Percentiles rank a stretch among this genome's conserved stretches.
phyloP scores from a whole-genome alignment of 192 early-diverging fungal genomes.

The Podila horticola region DNA sequence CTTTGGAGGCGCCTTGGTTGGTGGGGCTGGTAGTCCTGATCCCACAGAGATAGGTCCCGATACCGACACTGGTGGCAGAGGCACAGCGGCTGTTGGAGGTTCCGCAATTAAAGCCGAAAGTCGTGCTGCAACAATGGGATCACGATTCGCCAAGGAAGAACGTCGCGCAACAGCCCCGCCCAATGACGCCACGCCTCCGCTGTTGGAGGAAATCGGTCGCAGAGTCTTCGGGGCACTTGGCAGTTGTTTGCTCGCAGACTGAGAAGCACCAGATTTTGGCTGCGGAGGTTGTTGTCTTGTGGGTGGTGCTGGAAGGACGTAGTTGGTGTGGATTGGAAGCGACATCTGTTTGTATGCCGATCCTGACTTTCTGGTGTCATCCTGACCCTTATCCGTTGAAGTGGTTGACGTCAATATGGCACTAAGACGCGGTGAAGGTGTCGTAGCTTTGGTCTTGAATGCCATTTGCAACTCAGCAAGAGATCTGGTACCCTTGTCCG shows the following conservation, averaged over 20 bases:
- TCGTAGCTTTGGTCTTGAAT: background rate
- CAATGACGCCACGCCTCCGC: slow-evolving; percentile 20
- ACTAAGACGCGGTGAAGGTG: slow-evolving; percentile 17
- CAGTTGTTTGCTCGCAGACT: slow-evolving; percentile 8
- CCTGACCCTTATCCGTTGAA: background rate
- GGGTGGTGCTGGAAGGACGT: slow-evolving; percentile 34
- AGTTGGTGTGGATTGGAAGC: slow-evolving; percentile 38
- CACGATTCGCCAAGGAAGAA: slow-evolving; percentile 21
- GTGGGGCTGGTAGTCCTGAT: slow-evolving; percentile 30
- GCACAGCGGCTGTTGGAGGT: slow-evolving; percentile 24
- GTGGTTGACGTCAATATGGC: slow-evolving; percentile 1
- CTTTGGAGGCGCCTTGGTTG: slow-evolving; percentile 29
- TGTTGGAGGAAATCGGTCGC: slow-evolving; percentile 26
- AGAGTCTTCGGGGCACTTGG: slow-evolving; percentile 10
- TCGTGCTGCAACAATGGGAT: slow-evolving; percentile 9
- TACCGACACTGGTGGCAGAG: slow-evolving; percentile 10
- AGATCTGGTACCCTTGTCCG: slow-evolving; percentile 7
- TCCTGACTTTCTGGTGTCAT: background rate
- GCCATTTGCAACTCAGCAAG: slow-evolving; percentile 7
- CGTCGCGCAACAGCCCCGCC: slow-evolving; percentile 38
- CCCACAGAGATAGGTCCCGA: slow-evolving; percentile 2
- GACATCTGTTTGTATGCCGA: slow-evolving; percentile 22
- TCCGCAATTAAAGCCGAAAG: slow-evolving; percentile 13
- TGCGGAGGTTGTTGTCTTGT: slow-evolving; percentile 25
- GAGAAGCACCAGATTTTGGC: slow-evolving; percentile 1